Evolutionary conservation across 345 rosid genomes (phyloP).

Genomic region (Dipteronia dyeriana): DNA sequence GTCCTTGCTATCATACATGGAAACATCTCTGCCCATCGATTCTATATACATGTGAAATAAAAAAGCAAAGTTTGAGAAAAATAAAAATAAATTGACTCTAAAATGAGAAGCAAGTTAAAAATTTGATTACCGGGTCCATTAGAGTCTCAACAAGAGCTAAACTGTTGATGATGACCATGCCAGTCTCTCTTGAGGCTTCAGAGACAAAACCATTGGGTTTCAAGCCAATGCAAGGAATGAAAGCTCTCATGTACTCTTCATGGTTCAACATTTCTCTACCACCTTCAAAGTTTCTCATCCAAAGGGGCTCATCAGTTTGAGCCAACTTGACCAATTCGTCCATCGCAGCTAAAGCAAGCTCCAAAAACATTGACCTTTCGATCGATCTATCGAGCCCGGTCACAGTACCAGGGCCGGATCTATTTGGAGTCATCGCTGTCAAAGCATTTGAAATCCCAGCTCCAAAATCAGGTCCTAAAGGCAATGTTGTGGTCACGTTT

Average conservation of each 20-base stretch:
- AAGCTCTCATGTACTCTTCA: constrained; percentile 63
- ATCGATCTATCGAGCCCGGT: constrained; percentile 54
- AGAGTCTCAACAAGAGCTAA: constrained; percentile 87
- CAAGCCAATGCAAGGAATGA: constrained; percentile 66
- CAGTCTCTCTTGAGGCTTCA: constrained; percentile 87
- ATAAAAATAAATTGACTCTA: neutral
- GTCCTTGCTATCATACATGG: constrained; percentile 82
- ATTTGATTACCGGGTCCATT: constrained; percentile 77
- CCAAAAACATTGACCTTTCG: constrained; percentile 75
- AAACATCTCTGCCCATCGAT: constrained; percentile 98
- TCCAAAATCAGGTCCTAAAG: constrained; percentile 53
- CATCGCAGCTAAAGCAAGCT: constrained; percentile 84
- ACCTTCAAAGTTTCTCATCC: constrained; percentile 66
- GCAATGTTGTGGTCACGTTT: constrained; percentile 43
- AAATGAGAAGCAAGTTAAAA: neutral
- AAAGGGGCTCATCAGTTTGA: constrained; percentile 74
- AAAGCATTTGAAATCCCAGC: constrained; percentile 48
- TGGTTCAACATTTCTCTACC: constrained; percentile 62
- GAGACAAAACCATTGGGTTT: constrained; percentile 70
- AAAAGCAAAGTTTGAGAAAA: neutral
- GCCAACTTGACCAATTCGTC: constrained; percentile 86
- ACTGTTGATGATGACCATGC: constrained; percentile 84
- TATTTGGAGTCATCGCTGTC: constrained; percentile 36
- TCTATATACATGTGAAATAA: constrained; percentile 31
- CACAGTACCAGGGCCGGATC: constrained; percentile 30